Evolutionary conservation across 805 yeast genomes (phyloP), one percentile per base, ranked within the genome.

Genomic region (Sugiyamaella americana): DNA sequence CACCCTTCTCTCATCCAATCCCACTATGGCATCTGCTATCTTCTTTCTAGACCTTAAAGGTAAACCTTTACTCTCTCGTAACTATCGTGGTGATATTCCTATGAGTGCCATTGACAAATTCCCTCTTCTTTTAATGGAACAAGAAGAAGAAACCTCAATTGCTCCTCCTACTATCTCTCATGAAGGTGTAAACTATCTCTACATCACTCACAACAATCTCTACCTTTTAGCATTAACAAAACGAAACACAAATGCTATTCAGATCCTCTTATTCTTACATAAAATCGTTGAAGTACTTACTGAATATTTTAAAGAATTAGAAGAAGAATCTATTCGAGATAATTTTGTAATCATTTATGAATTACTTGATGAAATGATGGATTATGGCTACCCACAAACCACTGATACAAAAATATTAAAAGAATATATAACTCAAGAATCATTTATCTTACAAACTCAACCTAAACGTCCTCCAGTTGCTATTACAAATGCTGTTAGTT

Each of bases 331-430:
- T 16, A 75, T 87, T 1, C 66, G 76, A 19, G 95, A 87, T 62
- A 87, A 87, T 63, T 75, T 78, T 53, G 79, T 81, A 29, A 69
- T 87, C 41, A 75, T 87, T 5, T 83, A 82, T 63, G 96, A 88
- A 61, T 66, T 87, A n/a, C 64, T 87, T 38, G 96, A 87, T 60
- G 96, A 87, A 59, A 84, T 87, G 72, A 75, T 86, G 78, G 96
- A 88, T 63, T 84, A 76, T 63, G 96, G 96, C 5, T 66, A 84
- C n/a, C 80, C 87, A 1, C 96, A 88, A 65, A 70, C 84, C 44
- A 84, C 96, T 0, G 95, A 88, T 58, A 76, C 79, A 43, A 83
- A 82, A 52, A 75, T 88, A 10, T 70, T 88, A 46, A 79, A 79
- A 57, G 95, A 87, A 60, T 88, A 84, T 59, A 81, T 84, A 52